phyloP scores from a whole-genome alignment of 2,329 filamentous ascomycete species.

The Exophiala viscosa region DNA sequence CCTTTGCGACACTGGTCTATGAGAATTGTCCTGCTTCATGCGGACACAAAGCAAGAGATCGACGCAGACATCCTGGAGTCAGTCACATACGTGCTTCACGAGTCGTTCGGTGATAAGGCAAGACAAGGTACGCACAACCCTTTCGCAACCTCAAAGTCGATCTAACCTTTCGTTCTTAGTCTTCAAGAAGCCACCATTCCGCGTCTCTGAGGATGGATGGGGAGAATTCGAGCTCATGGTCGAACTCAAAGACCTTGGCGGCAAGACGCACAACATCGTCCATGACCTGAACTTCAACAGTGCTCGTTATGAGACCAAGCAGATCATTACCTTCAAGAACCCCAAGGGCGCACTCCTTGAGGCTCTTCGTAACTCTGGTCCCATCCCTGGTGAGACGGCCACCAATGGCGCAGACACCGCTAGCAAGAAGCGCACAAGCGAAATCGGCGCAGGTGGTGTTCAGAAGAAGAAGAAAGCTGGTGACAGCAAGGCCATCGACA shows the following conservation, averaged over 20 bases:
- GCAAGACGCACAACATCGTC: slow-evolving; percentile 77
- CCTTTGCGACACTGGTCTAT: slow-evolving; percentile 93
- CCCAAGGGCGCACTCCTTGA: slow-evolving; percentile 66
- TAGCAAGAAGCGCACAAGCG: slow-evolving; percentile 53
- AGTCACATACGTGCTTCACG: slow-evolving; percentile 88
- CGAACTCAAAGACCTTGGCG: slow-evolving; percentile 67
- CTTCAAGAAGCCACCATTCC: slow-evolving; percentile 81
- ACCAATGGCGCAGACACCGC: slow-evolving; percentile 57
- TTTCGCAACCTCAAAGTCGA: not conserved
- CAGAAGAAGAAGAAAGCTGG: slow-evolving; percentile 72
- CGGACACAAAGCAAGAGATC: slow-evolving; percentile 66
- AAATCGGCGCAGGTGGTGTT: slow-evolving; percentile 47
- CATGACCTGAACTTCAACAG: slow-evolving; percentile 92
- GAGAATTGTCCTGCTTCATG: slow-evolving; percentile 67
- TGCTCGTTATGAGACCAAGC: slow-evolving; percentile 75
- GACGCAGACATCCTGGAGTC: slow-evolving; percentile 88
- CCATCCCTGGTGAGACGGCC: slow-evolving; percentile 65
- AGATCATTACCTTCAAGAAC: slow-evolving; percentile 83
- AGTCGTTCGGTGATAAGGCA: slow-evolving; percentile 78
- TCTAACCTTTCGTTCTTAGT: slow-evolving; percentile 45
- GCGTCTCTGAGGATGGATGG: slow-evolving; percentile 92
- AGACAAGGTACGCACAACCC: slow-evolving; percentile 66
- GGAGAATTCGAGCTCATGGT: slow-evolving; percentile 97
- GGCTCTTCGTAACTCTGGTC: slow-evolving; percentile 75
- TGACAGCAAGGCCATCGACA: slow-evolving; percentile 67